Evolutionary conservation across 2,329 filamentous ascomycete genomes (phyloP), one percentile per base, ranked within the genome.

Genomic region (Blumeria hordei): DNA sequence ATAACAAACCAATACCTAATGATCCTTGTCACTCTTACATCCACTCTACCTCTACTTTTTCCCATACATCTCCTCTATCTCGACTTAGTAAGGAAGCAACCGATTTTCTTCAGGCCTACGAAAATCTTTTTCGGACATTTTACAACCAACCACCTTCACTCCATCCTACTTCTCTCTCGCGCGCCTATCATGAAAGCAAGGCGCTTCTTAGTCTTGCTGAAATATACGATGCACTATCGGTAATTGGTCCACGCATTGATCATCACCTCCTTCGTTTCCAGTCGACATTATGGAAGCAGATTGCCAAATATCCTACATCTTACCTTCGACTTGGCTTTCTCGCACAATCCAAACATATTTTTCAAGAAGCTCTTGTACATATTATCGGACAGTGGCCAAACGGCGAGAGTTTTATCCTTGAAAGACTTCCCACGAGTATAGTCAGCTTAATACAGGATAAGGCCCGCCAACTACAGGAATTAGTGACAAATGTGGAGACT

Each of bases 371-470:
- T 0, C 73, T 96, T 52, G 85, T 94, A 54, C 90, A 96, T 63
- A 87, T 95, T 0, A 88, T 95, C 0, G 90, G 90, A 3, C 86
- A 94, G 66, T 96, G 90, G 90, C 88, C 90, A 0, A 72, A 78
- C 0, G 87, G 83, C 14, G 78, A 88, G 62, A 77, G 83, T 32
- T 85, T 85, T 61, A 76, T 95, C 37, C 80, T 85, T 43, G 69
- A 70, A 56, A 74, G 82, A 34, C 73, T 94, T 43, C 85, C 88
- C 0, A 77, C 82, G 32, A 67, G 76, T 0, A 86, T 95, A 0
- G 72, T 95, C 9, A 88, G 95, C 61, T 74, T 95, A 37, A 93
- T 95, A 58, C 86, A 94, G 67, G 88, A 95, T 68, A 95, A 95
- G 67, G 87, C 92, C 5, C 87, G 94, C 61, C 88, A 95, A 67